phyloP scores from a whole-genome alignment of 2,329 filamentous ascomycete genomes.

The Dothidotthia symphoricarpi region DNA sequence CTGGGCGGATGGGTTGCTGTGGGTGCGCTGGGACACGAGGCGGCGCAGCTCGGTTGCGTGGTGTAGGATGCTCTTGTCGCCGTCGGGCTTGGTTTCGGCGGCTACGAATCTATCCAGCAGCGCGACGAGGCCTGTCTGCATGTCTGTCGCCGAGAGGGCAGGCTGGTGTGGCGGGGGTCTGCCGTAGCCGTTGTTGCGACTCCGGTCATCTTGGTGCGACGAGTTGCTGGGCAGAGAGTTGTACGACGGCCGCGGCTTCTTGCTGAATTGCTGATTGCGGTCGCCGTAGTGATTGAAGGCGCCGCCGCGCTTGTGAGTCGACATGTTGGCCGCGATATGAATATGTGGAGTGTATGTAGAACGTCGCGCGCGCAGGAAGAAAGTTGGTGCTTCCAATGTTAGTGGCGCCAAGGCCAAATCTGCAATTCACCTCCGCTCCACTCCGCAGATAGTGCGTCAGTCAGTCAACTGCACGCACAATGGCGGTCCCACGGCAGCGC shows the following conservation, averaged over 20 bases:
- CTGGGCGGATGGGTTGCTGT: slow-evolving; percentile 50
- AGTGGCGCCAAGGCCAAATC: neutral
- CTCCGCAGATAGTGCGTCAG: slow-evolving; percentile 11
- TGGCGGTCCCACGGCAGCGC: slow-evolving; percentile 54
- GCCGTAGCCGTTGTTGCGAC: slow-evolving; percentile 1
- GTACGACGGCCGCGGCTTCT: slow-evolving; percentile 10
- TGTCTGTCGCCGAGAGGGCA: slow-evolving; percentile 22
- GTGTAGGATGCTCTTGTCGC: slow-evolving; percentile 28
- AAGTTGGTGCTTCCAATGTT: neutral
- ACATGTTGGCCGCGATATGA: slow-evolving; percentile 16
- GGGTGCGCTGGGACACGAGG: slow-evolving; percentile 23
- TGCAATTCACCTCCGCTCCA: too few species aligned
- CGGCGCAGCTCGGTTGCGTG: slow-evolving; percentile 30
- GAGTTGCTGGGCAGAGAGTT: slow-evolving; percentile 2
- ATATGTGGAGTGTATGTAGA: neutral
- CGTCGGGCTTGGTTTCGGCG: slow-evolving; percentile 23
- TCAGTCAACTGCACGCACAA: slow-evolving; percentile 23
- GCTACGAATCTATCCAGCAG: slow-evolving; percentile 33
- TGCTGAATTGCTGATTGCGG: slow-evolving; percentile 16
- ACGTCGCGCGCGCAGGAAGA: neutral
- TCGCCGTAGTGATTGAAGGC: slow-evolving; percentile 22
- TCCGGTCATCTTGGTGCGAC: too few species aligned
- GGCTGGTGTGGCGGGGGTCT: slow-evolving; percentile 2
- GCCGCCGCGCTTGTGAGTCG: slow-evolving; percentile 20
- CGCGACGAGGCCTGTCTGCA: slow-evolving; percentile 31